Evolutionary conservation across 345 rosid genomes (phyloP), one percentile per base, ranked within the genome.

Genomic region (Xanthoceras sorbifolium): DNA sequence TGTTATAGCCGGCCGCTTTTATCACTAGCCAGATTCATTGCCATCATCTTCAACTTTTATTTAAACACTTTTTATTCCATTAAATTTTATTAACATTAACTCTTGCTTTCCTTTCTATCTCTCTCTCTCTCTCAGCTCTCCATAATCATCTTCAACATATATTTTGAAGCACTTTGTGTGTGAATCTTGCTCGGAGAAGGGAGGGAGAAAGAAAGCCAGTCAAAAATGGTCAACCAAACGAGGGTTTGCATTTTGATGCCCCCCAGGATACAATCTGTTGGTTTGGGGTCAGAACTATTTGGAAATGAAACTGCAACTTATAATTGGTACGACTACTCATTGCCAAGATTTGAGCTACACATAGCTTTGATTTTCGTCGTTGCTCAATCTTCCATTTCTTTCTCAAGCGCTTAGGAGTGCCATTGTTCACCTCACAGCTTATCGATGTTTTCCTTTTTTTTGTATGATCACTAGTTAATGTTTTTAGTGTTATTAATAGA

Each of bases 281-380:
- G 60, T 54, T 54, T 54, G 60, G n/a, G 22, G 60, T 9, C 8
- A 18, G 23, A n/a, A 3, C 6, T 54, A 22, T 54, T 6, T n/a
- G 0, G 7, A 2, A 54, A 3, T 9, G 11, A n/a, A 18, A 54
- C 9, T 54, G 25, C 1, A 7, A 12, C 6, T 40, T 22, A 61
- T 12, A 18, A 25, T 4, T 34, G 71, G 63, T 50, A 50, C 17
- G 15, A 64, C 0, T 83, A 73, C 64, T 34, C 77, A 36, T 54
- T 85, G 38, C 87, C 88, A 5, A 75, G 66, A 36, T 50, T 85
- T 60, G 74, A 80, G 75, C 22, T 87, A 18, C 82, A 80, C 22
- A 68, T 87, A 9, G 20, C 71, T 38, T 1, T 80, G 32, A 59
- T 80, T 64, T 80, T 84, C 42, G 6, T 54, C 28, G 6, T 66